phyloP scores from a whole-genome alignment of 2,329 filamentous ascomycete genomes.

The Arthrocladium fulminans region DNA sequence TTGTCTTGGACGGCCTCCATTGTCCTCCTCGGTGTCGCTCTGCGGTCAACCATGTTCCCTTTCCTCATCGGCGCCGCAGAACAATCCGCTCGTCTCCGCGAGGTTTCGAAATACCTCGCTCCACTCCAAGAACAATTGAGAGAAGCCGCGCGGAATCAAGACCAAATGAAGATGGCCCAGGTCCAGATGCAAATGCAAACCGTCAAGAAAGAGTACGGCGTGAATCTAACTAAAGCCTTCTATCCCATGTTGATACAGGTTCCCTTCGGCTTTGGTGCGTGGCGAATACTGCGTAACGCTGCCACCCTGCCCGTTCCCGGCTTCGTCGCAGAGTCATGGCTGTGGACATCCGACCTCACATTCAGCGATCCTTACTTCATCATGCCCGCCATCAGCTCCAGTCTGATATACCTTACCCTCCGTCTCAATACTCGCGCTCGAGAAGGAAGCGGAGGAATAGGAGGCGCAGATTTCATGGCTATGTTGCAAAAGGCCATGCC shows the following conservation, averaged over 20 bases:
- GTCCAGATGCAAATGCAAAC: constrained; percentile 40
- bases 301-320: constrained; percentile 68
- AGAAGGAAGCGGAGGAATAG: not conserved
- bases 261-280: constrained; percentile 71
- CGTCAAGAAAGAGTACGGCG: constrained; percentile 48
- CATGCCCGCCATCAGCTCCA: constrained; percentile 56
- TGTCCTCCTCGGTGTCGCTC: constrained; percentile 51
- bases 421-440: constrained; percentile 38
- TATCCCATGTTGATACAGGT: constrained; percentile 52
- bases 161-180: constrained; percentile 42
- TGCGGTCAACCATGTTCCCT: constrained; percentile 62
- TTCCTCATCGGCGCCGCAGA: constrained; percentile 53
- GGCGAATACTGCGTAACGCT: constrained; percentile 69
- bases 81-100: constrained; percentile 52
- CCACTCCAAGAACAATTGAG: constrained; percentile 52
- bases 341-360: constrained; percentile 75
- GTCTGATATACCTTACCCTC: constrained; percentile 49
- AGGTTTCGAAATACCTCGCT: constrained; percentile 49
- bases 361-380: constrained; percentile 67
- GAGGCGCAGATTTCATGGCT: constrained; percentile 18
- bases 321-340: constrained; percentile 58
- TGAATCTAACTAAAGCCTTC: constrained; percentile 44
- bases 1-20: constrained; percentile 79
- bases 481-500: constrained; percentile 41
- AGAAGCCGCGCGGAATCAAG: constrained; percentile 32